Percentiles rank a stretch among this genome's conserved stretches.
phyloP scores from a whole-genome alignment of 2,329 filamentous ascomycete species.

The Exophiala oligosperma region DNA sequence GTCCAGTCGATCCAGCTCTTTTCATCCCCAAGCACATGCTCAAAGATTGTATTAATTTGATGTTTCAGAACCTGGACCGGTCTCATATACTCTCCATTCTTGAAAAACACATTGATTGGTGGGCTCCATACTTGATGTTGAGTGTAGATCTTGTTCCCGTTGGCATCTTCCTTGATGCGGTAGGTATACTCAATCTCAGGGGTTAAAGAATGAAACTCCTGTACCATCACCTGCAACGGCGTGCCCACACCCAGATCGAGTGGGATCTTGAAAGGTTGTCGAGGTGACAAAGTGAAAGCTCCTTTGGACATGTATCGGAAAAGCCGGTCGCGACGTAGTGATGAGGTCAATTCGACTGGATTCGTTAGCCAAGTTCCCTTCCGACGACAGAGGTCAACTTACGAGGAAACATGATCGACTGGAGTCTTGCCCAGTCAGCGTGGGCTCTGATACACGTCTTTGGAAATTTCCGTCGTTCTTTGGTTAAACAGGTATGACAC shows the following conservation, averaged over 20 bases:
- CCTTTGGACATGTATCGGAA: conserved; percentile 9
- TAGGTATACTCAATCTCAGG: conserved; percentile 14
- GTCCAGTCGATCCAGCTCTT: conserved; percentile 14
- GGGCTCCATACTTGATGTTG: conserved; percentile 18
- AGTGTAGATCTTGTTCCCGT: conserved; percentile 9
- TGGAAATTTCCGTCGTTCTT: conserved; percentile 24
- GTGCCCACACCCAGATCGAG: conserved; percentile 15
- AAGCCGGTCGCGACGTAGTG: conserved; percentile 5
- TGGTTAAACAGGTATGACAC: conserved; percentile 14
- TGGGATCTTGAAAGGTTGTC: conserved; percentile 8
- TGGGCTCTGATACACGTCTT: conserved; percentile 17
- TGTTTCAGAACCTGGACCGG: conserved; percentile 3
- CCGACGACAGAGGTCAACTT: neutral
- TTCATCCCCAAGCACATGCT: conserved; percentile 11
- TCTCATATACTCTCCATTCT: conserved; percentile 1
- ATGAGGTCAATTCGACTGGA: conserved; percentile 17
- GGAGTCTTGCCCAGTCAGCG: conserved; percentile 14
- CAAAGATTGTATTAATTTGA: conserved; percentile 14
- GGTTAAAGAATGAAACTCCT: conserved; percentile 13
- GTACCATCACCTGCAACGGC: conserved; percentile 12
- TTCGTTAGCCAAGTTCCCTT: neutral
- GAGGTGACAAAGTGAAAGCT: conserved; percentile 5
- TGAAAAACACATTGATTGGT: conserved; percentile 22
- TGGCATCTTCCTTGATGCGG: neutral
- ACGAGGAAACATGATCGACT: conserved; percentile 17